These are phyloP conservation scores for Salix dunnii DNA, from an alignment of 345 rosid species.

Conservation along the genomic window DNA sequence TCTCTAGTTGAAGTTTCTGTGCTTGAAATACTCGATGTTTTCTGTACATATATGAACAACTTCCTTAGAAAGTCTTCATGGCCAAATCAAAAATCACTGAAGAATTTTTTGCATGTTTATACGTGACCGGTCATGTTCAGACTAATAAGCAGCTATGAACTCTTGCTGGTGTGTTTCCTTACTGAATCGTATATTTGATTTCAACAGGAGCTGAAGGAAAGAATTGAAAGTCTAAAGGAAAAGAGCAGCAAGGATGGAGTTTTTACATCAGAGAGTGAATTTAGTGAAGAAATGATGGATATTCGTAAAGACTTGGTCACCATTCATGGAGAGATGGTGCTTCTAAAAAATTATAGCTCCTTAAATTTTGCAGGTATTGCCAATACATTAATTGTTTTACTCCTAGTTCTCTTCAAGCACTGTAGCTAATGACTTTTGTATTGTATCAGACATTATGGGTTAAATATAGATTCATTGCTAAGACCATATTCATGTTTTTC, in stretches of 20 bases:
- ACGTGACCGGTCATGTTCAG: background rate
- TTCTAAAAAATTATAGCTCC: constrained; percentile 84
- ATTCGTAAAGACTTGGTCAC: constrained; percentile 83
- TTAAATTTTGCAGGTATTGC: constrained; percentile 78
- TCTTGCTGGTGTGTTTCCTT: background rate
- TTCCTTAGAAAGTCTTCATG: background rate
- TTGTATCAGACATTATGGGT: background rate
- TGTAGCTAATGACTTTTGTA: background rate
- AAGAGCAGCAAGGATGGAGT: constrained; percentile 48
- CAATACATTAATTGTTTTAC: constrained; percentile 2
- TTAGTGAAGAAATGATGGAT: constrained; percentile 90
- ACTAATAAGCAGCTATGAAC: background rate
- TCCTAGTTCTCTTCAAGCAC: background rate
- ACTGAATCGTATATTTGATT: background rate
- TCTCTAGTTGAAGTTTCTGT: no score
- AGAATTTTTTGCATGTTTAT: background rate
- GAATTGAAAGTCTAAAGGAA: constrained; percentile 63
- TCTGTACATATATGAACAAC: background rate
- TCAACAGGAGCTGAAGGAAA: constrained; percentile 73
- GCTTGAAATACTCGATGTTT: background rate
- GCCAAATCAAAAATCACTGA: background rate
- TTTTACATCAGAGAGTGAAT: constrained; percentile 58
- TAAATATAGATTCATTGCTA: constrained; percentile 9
- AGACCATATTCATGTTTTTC: constrained; percentile 1
- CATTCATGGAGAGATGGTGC: constrained; percentile 96